Conservation (phyloP, 352 stramenopile species). For the Phytophthora boehmeriae region DNA sequence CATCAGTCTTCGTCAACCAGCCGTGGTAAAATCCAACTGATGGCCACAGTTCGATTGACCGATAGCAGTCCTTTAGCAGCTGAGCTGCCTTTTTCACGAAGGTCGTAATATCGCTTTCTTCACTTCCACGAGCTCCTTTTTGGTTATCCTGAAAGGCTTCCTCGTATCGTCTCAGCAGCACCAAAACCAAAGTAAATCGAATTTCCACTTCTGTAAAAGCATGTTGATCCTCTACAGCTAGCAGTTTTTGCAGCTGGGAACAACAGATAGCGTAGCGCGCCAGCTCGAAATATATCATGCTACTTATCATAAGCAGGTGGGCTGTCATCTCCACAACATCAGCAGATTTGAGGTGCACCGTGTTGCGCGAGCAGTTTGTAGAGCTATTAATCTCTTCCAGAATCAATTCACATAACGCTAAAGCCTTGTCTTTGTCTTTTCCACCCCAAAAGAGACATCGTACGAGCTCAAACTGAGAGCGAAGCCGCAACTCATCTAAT, state of each 20-base stretch:
- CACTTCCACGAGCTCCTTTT: neutral
- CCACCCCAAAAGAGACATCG: slow-evolving; percentile 49
- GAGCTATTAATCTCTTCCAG: slow-evolving; percentile 10
- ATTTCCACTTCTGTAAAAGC: slow-evolving; percentile 43
- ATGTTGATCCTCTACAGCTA: slow-evolving; percentile 11
- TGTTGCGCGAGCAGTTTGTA: neutral
- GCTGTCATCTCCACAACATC: slow-evolving; percentile 14
- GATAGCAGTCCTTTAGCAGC: slow-evolving; percentile 49
- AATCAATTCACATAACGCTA: slow-evolving; percentile 25
- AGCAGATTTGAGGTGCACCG: neutral
- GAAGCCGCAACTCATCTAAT: slow-evolving; percentile 28
- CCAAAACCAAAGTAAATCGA: slow-evolving; percentile 37
- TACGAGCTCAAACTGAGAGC: slow-evolving; percentile 39
- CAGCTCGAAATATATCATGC: slow-evolving; percentile 50
- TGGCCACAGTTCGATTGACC: slow-evolving; percentile 55
- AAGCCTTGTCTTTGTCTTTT: slow-evolving; percentile 29
- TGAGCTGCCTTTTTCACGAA: slow-evolving; percentile 22
- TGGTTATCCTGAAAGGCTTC: neutral
- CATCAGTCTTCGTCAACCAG: slow-evolving; percentile 28
- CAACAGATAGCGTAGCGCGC: slow-evolving; percentile 19
- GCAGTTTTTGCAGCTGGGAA: slow-evolving; percentile 26
- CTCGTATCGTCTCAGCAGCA: slow-evolving; percentile 26
- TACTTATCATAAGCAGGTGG: slow-evolving; percentile 46
- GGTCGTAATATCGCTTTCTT: slow-evolving; percentile 11
- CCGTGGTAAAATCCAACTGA: slow-evolving; percentile 66